Conservation (phyloP, 129 eudicot species). For the Solidago caesia region DNA sequence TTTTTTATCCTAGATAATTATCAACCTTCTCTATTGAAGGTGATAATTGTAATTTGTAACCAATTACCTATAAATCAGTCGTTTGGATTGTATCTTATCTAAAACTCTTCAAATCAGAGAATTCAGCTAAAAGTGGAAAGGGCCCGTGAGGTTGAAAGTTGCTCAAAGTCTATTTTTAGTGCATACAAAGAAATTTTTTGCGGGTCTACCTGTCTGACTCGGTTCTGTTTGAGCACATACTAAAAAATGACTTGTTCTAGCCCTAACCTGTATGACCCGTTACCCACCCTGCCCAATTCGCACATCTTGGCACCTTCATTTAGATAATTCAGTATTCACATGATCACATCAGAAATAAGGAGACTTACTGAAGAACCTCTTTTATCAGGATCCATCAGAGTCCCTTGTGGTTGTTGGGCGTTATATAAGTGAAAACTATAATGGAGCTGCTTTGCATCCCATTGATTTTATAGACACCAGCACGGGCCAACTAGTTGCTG, state of each 20-base stretch:
- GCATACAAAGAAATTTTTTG: background rate
- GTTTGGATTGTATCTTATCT: background rate
- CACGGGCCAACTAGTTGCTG: conserved; percentile 89
- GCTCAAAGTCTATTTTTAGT: background rate
- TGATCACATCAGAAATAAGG: background rate
- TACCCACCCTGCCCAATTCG: background rate
- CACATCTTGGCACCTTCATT: background rate
- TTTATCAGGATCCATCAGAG: conserved; percentile 80
- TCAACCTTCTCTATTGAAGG: background rate
- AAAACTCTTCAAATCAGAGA: background rate
- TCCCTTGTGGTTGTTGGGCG: conserved; percentile 96
- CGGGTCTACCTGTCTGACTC: background rate
- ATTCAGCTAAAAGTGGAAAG: background rate
- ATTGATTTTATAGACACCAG: conserved; percentile 84
- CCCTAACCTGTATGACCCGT: background rate
- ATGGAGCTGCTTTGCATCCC: conserved; percentile 94
- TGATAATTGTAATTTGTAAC: background rate
- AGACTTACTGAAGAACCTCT: background rate
- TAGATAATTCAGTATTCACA: background rate
- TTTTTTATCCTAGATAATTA: background rate
- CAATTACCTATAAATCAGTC: background rate
- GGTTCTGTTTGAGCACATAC: background rate
- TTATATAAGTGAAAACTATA: conserved; percentile 90
- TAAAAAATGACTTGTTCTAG: background rate
- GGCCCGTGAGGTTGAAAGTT: background rate